Percentiles rank a stretch among this genome's conserved stretches.
phyloP scores from a whole-genome alignment of 2,329 filamentous ascomycete genomes.

The Elsinoe arachidis region DNA sequence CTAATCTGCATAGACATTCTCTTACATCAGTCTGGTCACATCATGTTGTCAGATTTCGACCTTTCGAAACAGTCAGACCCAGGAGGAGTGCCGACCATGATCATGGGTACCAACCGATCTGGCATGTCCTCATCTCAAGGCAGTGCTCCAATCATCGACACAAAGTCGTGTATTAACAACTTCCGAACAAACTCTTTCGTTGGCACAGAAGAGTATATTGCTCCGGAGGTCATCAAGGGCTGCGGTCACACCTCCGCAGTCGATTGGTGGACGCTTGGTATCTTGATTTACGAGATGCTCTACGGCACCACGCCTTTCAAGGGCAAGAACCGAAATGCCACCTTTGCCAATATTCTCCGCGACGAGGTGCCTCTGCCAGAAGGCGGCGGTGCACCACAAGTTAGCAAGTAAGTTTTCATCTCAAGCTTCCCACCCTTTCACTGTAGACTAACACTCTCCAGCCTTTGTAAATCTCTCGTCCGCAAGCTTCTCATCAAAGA shows the following conservation, averaged over 20 bases:
- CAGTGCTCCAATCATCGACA: slow-evolving; percentile 92
- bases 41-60: slow-evolving; percentile 99
- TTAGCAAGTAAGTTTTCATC: slow-evolving; percentile 68
- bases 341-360: slow-evolving; percentile 91
- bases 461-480: slow-evolving; percentile 92
- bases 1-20: slow-evolving; percentile 67
- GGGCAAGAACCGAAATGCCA: slow-evolving; percentile 96
- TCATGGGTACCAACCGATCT: slow-evolving; percentile 66
- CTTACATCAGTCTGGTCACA: slow-evolving; percentile 97
- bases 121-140: slow-evolving; percentile 59
- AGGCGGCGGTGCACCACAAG: slow-evolving; percentile 69
- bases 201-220: slow-evolving; percentile 97
- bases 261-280: slow-evolving; percentile 98
- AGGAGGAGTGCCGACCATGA: slow-evolving; percentile 96
- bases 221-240: slow-evolving; percentile 96
- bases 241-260: slow-evolving; percentile 97
- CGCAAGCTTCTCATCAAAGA: slow-evolving; percentile 97
- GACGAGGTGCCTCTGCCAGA: slow-evolving; percentile 97
- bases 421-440: background rate
- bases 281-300: slow-evolving; percentile 97
- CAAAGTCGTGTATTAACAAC: slow-evolving; percentile 94
- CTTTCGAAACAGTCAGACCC: slow-evolving; percentile 95
- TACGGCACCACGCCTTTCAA: slow-evolving; percentile 99
- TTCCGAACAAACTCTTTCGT: slow-evolving; percentile 98
- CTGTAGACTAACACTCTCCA: slow-evolving; percentile 30